These are phyloP conservation scores for Sparassis latifolia DNA, from an alignment of 1,284 basidiomycete genomes.

Conservation along the genomic window DNA sequence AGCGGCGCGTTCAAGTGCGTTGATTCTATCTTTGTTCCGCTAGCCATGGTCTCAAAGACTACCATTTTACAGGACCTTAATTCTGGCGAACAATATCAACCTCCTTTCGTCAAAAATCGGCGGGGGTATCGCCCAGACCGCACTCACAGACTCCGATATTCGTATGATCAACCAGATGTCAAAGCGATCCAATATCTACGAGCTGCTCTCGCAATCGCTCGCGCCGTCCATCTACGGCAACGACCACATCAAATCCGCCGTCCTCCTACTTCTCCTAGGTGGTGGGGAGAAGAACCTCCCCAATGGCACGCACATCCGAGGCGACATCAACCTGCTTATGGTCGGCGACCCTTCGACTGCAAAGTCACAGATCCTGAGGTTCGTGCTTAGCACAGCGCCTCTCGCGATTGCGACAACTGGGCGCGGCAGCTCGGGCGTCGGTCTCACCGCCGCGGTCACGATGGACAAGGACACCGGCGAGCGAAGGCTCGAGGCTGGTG, in stretches of 20 bases:
- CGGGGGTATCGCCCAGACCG: slow-evolving; percentile 91
- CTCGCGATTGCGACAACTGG: slow-evolving; percentile 98
- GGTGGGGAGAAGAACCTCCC: slow-evolving; percentile 97
- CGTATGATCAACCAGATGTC: slow-evolving; percentile 94
- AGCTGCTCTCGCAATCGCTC: slow-evolving; percentile 87
- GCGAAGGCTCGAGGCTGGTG: slow-evolving; percentile 93
- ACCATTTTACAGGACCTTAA: slow-evolving; percentile 63
- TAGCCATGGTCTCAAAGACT: not conserved
- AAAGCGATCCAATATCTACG: slow-evolving; percentile 83
- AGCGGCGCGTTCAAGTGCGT: slow-evolving; percentile 89
- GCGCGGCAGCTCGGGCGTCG: slow-evolving; percentile 94
- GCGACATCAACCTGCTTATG: slow-evolving; percentile 99
- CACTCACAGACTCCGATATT: slow-evolving; percentile 92
- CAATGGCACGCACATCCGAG: slow-evolving; percentile 98
- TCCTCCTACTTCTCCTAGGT: slow-evolving; percentile 88
- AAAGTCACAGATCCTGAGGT: slow-evolving; percentile 95
- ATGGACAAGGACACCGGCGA: slow-evolving; percentile 98
- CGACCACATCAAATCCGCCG: slow-evolving; percentile 93
- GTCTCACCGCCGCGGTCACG: slow-evolving; percentile 98
- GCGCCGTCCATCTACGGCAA: slow-evolving; percentile 98
- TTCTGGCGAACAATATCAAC: slow-evolving; percentile 95
- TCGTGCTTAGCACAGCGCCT: slow-evolving; percentile 94
- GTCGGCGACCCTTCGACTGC: slow-evolving; percentile 98
- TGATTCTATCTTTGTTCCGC: slow-evolving; percentile 1
- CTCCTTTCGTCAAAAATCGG: slow-evolving; percentile 96